Evolutionary conservation across 371 early-diverging fungal species (phyloP).

Genomic region (Circinella minor): DNA sequence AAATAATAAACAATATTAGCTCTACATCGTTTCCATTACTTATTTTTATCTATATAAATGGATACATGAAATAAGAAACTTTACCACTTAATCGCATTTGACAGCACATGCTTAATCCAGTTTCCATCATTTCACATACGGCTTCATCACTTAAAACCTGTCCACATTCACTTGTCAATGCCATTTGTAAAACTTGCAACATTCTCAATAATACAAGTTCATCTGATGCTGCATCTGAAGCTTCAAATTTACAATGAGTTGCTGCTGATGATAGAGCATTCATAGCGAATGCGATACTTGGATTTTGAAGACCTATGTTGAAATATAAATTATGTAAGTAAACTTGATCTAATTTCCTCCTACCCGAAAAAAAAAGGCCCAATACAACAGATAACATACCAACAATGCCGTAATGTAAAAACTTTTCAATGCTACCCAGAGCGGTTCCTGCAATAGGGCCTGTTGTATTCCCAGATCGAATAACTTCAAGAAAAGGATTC

Average conservation of each 20-base stretch:
- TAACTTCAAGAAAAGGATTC: slow-evolving; percentile 89
- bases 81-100: slow-evolving; percentile 89
- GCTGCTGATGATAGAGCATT: slow-evolving; percentile 78
- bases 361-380: slow-evolving; percentile 12
- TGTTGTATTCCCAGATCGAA: slow-evolving; percentile 90
- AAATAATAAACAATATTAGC: too few relatives aligned
- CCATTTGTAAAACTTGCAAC: slow-evolving; percentile 79
- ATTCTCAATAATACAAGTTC: slow-evolving; percentile 92
- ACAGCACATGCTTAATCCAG: slow-evolving; percentile 94
- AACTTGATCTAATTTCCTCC: background rate
- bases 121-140: slow-evolving; percentile 96
- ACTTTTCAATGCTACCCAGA: slow-evolving; percentile 86
- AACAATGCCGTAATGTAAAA: slow-evolving; percentile 85
- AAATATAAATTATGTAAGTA: too few relatives aligned
- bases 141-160: slow-evolving; percentile 84
- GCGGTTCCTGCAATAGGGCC: slow-evolving; percentile 95
- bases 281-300: slow-evolving; percentile 72
- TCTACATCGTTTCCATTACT: slow-evolving; percentile 17
- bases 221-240: slow-evolving; percentile 90
- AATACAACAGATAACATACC: slow-evolving; percentile 46
- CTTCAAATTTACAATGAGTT: slow-evolving; percentile 94
- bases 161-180: slow-evolving; percentile 70
- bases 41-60: slow-evolving; percentile 8
- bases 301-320: slow-evolving; percentile 61
- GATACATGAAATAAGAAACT: slow-evolving; percentile 2